These are phyloP conservation scores for Rhynchosporium agropyri DNA, from an alignment of 2,329 filamentous ascomycete species.

Conservation along the genomic window DNA sequence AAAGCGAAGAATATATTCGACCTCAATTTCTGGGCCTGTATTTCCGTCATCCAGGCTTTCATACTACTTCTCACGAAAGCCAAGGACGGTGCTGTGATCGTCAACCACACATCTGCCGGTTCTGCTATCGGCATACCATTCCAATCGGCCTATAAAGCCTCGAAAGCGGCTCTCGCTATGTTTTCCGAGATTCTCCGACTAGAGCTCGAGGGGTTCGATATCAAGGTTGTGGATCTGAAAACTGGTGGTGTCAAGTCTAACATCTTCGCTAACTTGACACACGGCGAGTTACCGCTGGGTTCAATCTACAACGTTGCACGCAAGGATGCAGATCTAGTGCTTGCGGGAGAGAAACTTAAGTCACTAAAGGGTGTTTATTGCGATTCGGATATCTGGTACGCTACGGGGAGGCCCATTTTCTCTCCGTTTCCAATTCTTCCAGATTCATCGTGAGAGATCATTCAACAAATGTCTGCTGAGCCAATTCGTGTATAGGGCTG, in stretches of 20 bases:
- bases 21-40: conserved; percentile 41
- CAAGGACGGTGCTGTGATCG: conserved; percentile 42
- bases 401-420: too few relatives aligned
- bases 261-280: conserved; percentile 10
- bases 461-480: too few relatives aligned
- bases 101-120: conserved; percentile 48
- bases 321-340: conserved; percentile 22
- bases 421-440: too few relatives aligned
- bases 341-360: conserved; percentile 14
- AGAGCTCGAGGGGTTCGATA: conserved; percentile 30
- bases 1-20: conserved; percentile 42
- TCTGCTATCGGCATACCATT: conserved; percentile 22
- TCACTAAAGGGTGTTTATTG: conserved; percentile 12
- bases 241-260: conserved; percentile 28
- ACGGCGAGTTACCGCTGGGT: conserved; percentile 18
- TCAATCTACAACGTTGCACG: conserved; percentile 23
- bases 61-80: conserved; percentile 42
- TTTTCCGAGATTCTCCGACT: conserved; percentile 31
- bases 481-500: conserved; percentile 11
- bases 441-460: too few relatives aligned
- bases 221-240: conserved; percentile 34
- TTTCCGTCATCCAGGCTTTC: conserved; percentile 43
- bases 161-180: conserved; percentile 32
- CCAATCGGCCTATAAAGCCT: conserved; percentile 29
- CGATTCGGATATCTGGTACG: conserved; percentile 19